phyloP scores from a whole-genome alignment of 768 basidiomycete species.

The Mrakia frigida region DNA sequence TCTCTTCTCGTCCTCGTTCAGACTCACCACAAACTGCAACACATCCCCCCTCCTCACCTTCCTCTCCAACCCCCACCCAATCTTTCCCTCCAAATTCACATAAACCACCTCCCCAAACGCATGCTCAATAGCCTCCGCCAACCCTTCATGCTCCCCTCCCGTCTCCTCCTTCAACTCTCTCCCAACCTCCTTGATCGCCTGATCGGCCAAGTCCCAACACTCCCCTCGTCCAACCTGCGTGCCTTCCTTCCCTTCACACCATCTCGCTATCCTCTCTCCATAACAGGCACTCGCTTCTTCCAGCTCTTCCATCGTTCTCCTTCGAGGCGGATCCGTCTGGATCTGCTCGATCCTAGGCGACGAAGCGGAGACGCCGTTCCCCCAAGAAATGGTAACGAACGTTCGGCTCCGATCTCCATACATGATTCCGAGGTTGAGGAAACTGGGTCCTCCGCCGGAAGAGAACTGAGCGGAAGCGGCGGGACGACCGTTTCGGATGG shows the following conservation, averaged over 20 bases:
- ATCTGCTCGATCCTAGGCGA: neutral
- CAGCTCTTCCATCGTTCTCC: neutral
- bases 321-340: neutral
- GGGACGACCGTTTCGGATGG: neutral
- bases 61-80: constrained; percentile 3
- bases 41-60: constrained; percentile 14
- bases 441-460: neutral
- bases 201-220: constrained; percentile 23
- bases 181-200: constrained; percentile 21
- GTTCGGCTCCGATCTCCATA: neutral
- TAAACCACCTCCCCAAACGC: constrained; percentile 13
- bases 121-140: constrained; percentile 14
- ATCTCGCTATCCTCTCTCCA: constrained; percentile 11
- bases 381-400: constrained; percentile 14
- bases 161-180: neutral
- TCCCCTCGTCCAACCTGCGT: constrained; percentile 14
- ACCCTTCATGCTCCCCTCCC: neutral
- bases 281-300: neutral
- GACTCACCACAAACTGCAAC: constrained; percentile 22
- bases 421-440: neutral
- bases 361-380: neutral
- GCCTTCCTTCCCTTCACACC: constrained; percentile 10
- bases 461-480: neutral
- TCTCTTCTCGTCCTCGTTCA: neutral
- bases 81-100: constrained; percentile 7